Base-by-base conservation (phyloP, 2,329 filamentous ascomycete species). In the Neofusicoccum ribis region DNA sequence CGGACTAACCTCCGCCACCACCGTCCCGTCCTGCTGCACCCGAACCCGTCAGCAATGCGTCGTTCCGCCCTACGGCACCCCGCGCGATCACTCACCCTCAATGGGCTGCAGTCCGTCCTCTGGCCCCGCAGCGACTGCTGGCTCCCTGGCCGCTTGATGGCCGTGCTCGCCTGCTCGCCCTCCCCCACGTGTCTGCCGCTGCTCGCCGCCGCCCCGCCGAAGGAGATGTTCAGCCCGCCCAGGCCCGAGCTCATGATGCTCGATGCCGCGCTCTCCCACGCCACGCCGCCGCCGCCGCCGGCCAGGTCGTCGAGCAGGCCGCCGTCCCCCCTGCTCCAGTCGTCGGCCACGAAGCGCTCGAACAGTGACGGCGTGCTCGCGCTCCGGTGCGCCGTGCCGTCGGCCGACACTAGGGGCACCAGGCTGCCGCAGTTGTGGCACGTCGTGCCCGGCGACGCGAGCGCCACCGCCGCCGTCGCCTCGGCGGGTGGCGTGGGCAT, bases 401-500 rank as follows among this genome's bases (percentile, higher is more conserved):
- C 20, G 20, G 2, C 20, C 20, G 20, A 23, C 20, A 23, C 20
- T 2, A 23, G 20, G 2, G 20, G 20, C 20, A 56, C 37, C 51
- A 56, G 14, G 36, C 51, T 56, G 51, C 51, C 51, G 51, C 51
- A 56, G 41, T 56, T 36, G 37, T 56, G 37, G 37, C 51, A 56
- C 11, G 51, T 43, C 9, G 20, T 41, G 51, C 36, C 23, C 2
- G 43, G 51, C 12, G 31, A 23, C 1, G 27, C 27, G 27, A 37
- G 31, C 6, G 17, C 17, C 7, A 15, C n/a, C 34, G 50, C 15
- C 6, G 17, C 17, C 7, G 34, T 8, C 34, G 50, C 15, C 37
- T 56, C 51, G 20, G 36, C 37, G 20, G 51, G 51, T 4, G 51
- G 51, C 3, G 36, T 56, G 37, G 51, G 51, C 8, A 43, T 6